phyloP scores from a whole-genome alignment of 2,329 filamentous ascomycete genomes.

The Penicillium sp. region DNA sequence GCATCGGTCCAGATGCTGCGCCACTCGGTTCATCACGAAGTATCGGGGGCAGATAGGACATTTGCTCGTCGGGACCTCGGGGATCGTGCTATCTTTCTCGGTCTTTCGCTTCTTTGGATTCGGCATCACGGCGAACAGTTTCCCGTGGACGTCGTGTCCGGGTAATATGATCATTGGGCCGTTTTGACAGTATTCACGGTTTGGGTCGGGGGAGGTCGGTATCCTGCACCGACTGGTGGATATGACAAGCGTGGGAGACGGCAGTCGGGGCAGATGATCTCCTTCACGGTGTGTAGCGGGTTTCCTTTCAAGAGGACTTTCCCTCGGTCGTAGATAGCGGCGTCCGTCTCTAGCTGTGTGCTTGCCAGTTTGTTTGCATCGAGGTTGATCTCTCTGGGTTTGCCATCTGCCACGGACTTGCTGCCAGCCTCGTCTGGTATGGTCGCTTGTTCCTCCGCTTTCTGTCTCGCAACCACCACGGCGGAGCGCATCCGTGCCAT shows the following conservation, averaged over 20 bases:
- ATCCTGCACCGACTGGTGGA: conserved; percentile 50
- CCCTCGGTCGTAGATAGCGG: conserved; percentile 50
- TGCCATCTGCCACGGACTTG: conserved; percentile 28
- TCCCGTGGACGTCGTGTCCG: conserved; percentile 60
- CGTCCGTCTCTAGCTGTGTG: conserved; percentile 46
- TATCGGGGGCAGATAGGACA: conserved; percentile 59
- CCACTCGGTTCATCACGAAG: conserved; percentile 56
- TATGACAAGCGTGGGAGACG: conserved; percentile 56
- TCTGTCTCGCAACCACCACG: conserved; percentile 40
- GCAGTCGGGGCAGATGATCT: conserved; percentile 57
- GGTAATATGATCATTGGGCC: conserved; percentile 54
- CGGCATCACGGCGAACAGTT: conserved; percentile 39
- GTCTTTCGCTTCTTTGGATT: conserved; percentile 46
- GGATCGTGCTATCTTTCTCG: conserved; percentile 22
- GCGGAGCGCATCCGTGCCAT: conserved; percentile 54
- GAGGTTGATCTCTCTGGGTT: conserved; percentile 30
- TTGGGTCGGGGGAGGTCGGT: conserved; percentile 47
- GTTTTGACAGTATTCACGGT: conserved; percentile 55
- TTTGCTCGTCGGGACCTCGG: conserved; percentile 40
- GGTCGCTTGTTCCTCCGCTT: conserved; percentile 39
- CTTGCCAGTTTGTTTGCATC: conserved; percentile 34
- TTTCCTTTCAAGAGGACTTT: conserved; percentile 54
- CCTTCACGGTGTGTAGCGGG: conserved; percentile 54
- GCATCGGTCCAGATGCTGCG: conserved; percentile 58
- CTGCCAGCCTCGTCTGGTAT: conserved; percentile 29